phyloP scores from a whole-genome alignment of 371 early-diverging fungal genomes.

The Batrachochytrium dendrobatidis region DNA sequence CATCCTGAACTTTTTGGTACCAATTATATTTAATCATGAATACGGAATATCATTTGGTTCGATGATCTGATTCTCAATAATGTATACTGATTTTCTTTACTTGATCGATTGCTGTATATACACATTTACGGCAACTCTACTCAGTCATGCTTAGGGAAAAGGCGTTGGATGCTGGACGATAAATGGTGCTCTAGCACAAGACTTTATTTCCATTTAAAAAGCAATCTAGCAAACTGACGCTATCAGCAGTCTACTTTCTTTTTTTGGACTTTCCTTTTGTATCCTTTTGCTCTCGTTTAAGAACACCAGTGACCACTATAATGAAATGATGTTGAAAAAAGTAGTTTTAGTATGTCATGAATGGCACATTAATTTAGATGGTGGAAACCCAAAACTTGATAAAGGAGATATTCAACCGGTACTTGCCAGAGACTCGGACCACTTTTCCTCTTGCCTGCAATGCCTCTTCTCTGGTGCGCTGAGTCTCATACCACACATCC shows the following conservation, averaged over 20 bases:
- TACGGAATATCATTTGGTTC: not conserved
- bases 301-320: not conserved
- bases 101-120: not conserved
- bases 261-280: too few species aligned
- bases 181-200: not conserved
- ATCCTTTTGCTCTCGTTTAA: too few species aligned
- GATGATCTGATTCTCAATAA: not conserved
- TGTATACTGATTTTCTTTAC: not conserved
- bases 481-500: constrained; percentile 19
- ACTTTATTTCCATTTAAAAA: not conserved
- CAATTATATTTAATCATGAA: too few species aligned
- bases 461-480: constrained; percentile 17
- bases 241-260: not conserved
- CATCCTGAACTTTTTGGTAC: too few species aligned
- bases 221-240: not conserved
- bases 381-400: too few species aligned
- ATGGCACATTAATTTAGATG: not conserved
- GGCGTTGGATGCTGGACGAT: constrained; percentile 20
- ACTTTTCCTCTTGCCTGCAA: constrained; percentile 25
- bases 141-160: constrained; percentile 31
- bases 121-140: not conserved
- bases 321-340: constrained; percentile 5
- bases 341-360: not conserved
- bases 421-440: constrained; percentile 26
- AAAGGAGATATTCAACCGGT: too few species aligned